These are phyloP conservation scores for Hymenoscyphus fructigenus DNA, from an alignment of 2,329 filamentous ascomycete genomes.

Conservation along the genomic window DNA sequence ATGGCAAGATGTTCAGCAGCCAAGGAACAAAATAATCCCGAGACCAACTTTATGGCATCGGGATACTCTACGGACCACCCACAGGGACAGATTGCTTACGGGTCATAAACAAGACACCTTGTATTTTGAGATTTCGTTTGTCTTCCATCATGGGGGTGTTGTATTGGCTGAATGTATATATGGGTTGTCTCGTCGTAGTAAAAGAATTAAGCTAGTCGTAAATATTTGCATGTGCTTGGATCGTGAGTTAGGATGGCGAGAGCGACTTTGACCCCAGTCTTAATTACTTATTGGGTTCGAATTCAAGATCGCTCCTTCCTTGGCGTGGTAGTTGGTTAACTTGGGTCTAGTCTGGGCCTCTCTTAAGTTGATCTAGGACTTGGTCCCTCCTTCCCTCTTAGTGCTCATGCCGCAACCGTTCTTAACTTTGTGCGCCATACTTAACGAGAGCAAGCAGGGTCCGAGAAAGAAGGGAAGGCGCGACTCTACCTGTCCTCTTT, in stretches of 20 bases:
- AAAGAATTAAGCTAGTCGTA: conserved; percentile 22
- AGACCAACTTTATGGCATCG: conserved; percentile 77
- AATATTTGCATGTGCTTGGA: conserved; percentile 2
- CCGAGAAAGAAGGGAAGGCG: too few species aligned
- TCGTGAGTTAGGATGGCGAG: neutral
- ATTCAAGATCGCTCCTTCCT: too few species aligned
- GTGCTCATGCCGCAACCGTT: too few species aligned
- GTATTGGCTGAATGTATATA: conserved; percentile 39
- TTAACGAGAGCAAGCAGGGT: too few species aligned
- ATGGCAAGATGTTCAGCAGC: conserved; percentile 97
- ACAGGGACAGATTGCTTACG: conserved; percentile 36
- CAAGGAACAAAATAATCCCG: conserved; percentile 77
- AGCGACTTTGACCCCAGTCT: too few species aligned
- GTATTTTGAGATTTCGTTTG: conserved; percentile 31
- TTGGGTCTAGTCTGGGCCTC: too few species aligned
- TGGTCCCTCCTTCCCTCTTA: too few species aligned
- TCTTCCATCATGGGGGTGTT: conserved; percentile 6
- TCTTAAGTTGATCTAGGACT: too few species aligned
- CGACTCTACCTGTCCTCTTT: too few species aligned
- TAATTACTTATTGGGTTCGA: too few species aligned
- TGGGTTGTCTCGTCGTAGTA: conserved; percentile 29
- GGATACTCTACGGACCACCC: conserved; percentile 47
- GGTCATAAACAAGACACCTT: conserved; percentile 27
- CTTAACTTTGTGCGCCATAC: too few species aligned
- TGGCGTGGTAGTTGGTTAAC: too few species aligned